Base-by-base conservation (phyloP, 495 filamentous ascomycete species). In the Parathielavia appendiculata region DNA sequence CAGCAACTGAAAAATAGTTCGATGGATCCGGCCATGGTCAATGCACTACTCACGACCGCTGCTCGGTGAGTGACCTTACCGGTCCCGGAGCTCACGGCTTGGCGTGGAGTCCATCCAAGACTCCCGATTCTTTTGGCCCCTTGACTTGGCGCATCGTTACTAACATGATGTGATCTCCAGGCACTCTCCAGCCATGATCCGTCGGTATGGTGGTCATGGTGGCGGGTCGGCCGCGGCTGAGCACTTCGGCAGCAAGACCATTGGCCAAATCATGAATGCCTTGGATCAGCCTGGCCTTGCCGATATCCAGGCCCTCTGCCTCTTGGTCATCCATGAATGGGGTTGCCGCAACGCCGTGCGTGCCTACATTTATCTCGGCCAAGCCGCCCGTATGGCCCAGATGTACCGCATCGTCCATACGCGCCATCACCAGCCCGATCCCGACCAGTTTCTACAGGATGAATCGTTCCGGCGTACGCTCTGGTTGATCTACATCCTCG, bases 401-500 rank as follows among this genome's bases (percentile, higher is more conserved):
- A 79, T 79, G 77, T 79, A 73, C 62, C 73, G 76, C 35, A 69
- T 79, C 44, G 72, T 79, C 39, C 73, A 76, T 19, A 70, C 69
- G 10, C 75, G 79, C 49, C 73, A 74, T 47, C 67, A 65, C 32
- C 63, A 68, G 51, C 65, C 69, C 41, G 75, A 79, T 41, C 71
- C 76, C 2, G 76, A 78, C 56, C 73, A 75, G 61, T 79, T 79
- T 63, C 71, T 79, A 35, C 72, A 76, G 63, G 77, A 79, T 17
- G 77, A 79, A 59, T 78, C 76, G 4, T 77, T 79, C 67, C 74
- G 77, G 30, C 75, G 77, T 32, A 77, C 77, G 1, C 61, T 79
- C 26, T 79, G 77, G 77, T 70, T 79, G 44, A 77, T 78, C 52
- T 79, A 79, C 61, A 76, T 79, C 38, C 71, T 79, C 36, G 77